Evolutionary conservation across 1,284 basidiomycete species (phyloP), one percentile per base, ranked within the genome.

Genomic region (Laetiporus sulphureus): DNA sequence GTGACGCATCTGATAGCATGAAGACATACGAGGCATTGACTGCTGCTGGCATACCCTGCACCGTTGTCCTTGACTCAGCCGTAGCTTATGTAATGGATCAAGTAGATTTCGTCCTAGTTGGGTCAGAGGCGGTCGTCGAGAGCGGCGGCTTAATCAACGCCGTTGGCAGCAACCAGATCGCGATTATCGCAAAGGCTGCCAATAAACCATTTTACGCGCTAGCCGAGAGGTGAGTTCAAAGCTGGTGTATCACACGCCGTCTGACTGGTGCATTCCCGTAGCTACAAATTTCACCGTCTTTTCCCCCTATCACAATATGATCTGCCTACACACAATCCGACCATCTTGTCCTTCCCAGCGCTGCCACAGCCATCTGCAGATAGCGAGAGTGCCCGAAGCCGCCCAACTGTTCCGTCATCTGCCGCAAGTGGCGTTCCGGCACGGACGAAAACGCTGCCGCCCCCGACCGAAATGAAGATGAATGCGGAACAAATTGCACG

Each of bases 291-390:
- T 64, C 84, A 97, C 58, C 85, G 96, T 48, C 73, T 96, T 55
- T 98, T 98, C 68, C 95, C 95, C 31, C 72, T 99, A 61, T 94
- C 90, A 40, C 94, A 98, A 63, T 93, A 93, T 61, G 95, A 99
- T 70, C 75, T 99, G 19, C 95, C 95, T 33, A 88, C 82, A 44
- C 82, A 87, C 58, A 86, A 79, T 60, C 66, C 79, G 34, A 73
- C 66, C 55, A 78, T 85, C 49, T 73, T 89, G 47, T 78, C 83
- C 31, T 83, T 87, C 63, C 67, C 78, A 32, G 50, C 58, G 27
- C 55, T 58, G 34, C 58, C 61, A 48, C 55, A 60, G 60, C 54
- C 51, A 54, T 56, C 47, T 46, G 27, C 51, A 44, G 51, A 47
- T 47, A 27, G 55, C 42, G 46, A 13, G 3, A 30, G 22, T 27